A percentile compares a stretch with the other conserved stretches of the same genome.
Evolutionary conservation across 768 basidiomycete species (phyloP).

Genomic region (Russula virescens): DNA sequence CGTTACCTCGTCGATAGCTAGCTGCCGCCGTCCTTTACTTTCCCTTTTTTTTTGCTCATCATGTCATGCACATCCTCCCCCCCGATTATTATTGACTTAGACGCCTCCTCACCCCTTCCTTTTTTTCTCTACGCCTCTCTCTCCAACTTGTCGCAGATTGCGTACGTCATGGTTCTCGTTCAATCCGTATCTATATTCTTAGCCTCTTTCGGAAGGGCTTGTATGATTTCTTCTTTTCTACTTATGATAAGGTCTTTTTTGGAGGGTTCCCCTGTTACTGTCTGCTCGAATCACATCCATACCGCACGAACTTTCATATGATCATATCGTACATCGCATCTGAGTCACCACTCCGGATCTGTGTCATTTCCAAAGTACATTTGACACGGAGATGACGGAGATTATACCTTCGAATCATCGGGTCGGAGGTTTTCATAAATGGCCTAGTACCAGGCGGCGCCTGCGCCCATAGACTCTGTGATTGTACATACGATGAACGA

Average conservation of each 20-base stretch:
- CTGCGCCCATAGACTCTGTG: too few species aligned
- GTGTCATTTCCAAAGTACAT: neutral
- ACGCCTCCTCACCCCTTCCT: too few species aligned
- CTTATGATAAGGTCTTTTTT: slow-evolving; percentile 19
- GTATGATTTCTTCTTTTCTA: slow-evolving; percentile 10
- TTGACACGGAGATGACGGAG: too few species aligned
- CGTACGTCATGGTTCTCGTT: slow-evolving; percentile 1
- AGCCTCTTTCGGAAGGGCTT: slow-evolving; percentile 6
- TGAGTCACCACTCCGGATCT: neutral
- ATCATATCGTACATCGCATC: neutral
- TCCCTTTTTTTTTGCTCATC: neutral
- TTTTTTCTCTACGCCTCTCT: too few species aligned
- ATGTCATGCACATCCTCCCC: too few species aligned
- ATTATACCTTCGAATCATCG: too few species aligned
- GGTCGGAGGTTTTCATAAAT: too few species aligned
- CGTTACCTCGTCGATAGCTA: neutral
- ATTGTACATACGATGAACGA: too few species aligned
- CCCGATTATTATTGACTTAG: too few species aligned
- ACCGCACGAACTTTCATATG: neutral
- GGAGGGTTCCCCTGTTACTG: neutral
- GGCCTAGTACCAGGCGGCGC: too few species aligned
- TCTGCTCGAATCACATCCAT: neutral
- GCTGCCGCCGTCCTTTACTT: too few species aligned
- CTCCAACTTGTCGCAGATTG: too few species aligned
- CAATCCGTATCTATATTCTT: slow-evolving; percentile 14